These are phyloP conservation scores for Phytopythium kandeliae DNA, from an alignment of 352 stramenopile genomes.

Conservation along the genomic window DNA sequence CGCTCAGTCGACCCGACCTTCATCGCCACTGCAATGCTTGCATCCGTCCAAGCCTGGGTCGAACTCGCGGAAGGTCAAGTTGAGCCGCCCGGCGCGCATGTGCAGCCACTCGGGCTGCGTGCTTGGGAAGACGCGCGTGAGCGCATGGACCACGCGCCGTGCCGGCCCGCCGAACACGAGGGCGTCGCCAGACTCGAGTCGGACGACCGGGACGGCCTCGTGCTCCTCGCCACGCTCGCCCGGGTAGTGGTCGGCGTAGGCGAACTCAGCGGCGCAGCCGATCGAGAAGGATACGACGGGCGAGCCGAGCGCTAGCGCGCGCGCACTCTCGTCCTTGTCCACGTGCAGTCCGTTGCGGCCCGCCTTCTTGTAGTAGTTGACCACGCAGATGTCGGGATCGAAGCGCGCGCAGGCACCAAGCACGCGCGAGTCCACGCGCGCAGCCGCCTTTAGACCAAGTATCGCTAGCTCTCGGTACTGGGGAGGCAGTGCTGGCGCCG, in stretches of 20 bases:
- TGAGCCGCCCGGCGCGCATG: conserved; percentile 57
- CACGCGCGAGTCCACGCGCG: conserved; percentile 27
- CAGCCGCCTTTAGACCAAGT: conserved; percentile 31
- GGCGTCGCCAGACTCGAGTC: conserved; percentile 57
- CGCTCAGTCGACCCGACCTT: too few species aligned
- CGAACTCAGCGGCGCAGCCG: conserved; percentile 57
- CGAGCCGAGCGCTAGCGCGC: conserved; percentile 54
- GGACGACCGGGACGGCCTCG: conserved; percentile 57
- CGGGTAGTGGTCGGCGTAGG: conserved; percentile 63
- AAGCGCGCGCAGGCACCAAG: conserved; percentile 42
- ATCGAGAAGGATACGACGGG: conserved; percentile 72
- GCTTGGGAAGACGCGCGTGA: conserved; percentile 57
- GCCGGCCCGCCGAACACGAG: conserved; percentile 66
- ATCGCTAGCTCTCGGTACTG: conserved; percentile 29
- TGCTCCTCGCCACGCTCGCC: conserved; percentile 8
- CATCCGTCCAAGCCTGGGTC: conserved; percentile 14
- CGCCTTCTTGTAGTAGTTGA: conserved; percentile 77
- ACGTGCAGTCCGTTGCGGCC: conserved; percentile 70
- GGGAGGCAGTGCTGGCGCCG: conserved; percentile 23
- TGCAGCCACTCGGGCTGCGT: conserved; percentile 45
- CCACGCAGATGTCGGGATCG: conserved; percentile 56
- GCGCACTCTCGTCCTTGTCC: conserved; percentile 62
- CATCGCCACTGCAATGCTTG: not conserved
- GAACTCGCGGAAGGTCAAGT: conserved; percentile 70
- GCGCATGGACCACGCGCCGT: conserved; percentile 51